These are phyloP conservation scores for Hanseniaspora nectarophila DNA, from an alignment of 805 yeast genomes.

Conservation along the genomic window DNA sequence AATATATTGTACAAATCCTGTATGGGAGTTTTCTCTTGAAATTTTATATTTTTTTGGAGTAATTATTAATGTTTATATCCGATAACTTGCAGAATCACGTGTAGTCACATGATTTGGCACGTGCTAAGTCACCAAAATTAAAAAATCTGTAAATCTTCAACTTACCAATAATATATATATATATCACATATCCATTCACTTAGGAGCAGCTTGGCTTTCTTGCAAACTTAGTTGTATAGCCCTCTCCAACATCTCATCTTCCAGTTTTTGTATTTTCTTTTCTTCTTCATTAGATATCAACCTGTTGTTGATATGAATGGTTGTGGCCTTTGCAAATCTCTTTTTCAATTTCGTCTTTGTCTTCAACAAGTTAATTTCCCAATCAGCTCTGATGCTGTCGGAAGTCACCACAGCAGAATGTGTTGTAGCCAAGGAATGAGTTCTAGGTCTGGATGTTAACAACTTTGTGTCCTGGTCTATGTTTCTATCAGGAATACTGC, in stretches of 20 bases:
- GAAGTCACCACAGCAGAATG: conserved; percentile 64
- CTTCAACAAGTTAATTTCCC: conserved; percentile 63
- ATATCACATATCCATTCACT: no score
- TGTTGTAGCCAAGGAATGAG: conserved; percentile 52
- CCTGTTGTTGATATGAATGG: conserved; percentile 78
- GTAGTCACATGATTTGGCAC: no score
- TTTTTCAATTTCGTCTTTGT: conserved; percentile 73
- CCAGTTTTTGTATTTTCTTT: conserved; percentile 32
- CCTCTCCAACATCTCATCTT: conserved; percentile 72
- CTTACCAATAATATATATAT: no score
- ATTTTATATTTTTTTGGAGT: no score
- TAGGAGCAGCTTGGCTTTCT: conserved; percentile 36
- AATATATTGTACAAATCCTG: no score
- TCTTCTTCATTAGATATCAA: conserved; percentile 34
- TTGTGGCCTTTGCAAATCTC: conserved; percentile 86
- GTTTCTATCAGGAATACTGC: conserved; percentile 15
- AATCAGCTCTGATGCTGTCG: conserved; percentile 81
- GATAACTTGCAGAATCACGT: no score
- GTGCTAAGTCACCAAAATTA: no score
- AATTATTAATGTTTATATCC: no score
- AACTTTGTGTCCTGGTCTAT: conserved; percentile 14
- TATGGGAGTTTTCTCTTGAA: no score
- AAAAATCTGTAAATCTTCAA: no score
- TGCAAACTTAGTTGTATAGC: conserved; percentile 64
- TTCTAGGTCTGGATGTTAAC: conserved; percentile 22